Percentiles rank a stretch among this genome's conserved stretches.
These are phyloP conservation scores for Tubosaeta brunneosetosa DNA, from an alignment of 768 basidiomycete genomes.

Conservation along the genomic window DNA sequence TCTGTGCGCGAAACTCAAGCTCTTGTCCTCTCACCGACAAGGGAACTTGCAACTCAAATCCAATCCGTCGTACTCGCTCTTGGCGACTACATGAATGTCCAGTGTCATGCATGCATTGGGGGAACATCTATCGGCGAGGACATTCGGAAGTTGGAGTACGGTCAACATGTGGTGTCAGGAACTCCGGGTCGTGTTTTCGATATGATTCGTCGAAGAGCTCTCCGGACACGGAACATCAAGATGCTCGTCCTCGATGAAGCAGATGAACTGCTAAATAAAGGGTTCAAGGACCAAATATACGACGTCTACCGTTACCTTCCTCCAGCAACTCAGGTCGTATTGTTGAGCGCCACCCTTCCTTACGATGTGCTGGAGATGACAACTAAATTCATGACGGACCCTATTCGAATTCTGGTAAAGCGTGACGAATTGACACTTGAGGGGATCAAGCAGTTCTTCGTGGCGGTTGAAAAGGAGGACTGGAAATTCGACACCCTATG, in stretches of 20 bases:
- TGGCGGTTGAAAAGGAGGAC: slow-evolving; percentile 98
- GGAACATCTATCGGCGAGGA: slow-evolving; percentile 97
- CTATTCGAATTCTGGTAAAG: slow-evolving; percentile 96
- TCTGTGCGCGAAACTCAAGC: slow-evolving; percentile 94
- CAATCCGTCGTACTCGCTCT: slow-evolving; percentile 94
- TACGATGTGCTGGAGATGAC: slow-evolving; percentile 99
- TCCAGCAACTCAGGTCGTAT: slow-evolving; percentile 93
- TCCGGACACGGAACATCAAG: slow-evolving; percentile 96
- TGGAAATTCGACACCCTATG: slow-evolving; percentile 99
- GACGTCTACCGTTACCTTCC: slow-evolving; percentile 98
- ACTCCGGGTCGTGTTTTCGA: slow-evolving; percentile 98
- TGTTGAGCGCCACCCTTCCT: slow-evolving; percentile 93
- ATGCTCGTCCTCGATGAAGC: slow-evolving; percentile 95
- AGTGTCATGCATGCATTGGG: slow-evolving; percentile 97
- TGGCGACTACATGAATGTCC: slow-evolving; percentile 99
- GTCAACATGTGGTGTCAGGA: slow-evolving; percentile 95
- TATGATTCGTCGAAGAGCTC: slow-evolving; percentile 92
- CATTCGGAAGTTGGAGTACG: slow-evolving; percentile 94
- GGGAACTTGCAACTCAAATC: slow-evolving; percentile 98
- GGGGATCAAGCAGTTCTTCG: slow-evolving; percentile 94
- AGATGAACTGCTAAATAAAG: slow-evolving; percentile 94
- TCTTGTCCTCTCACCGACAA: slow-evolving; percentile 94
- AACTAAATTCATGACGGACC: slow-evolving; percentile 99
- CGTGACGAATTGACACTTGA: slow-evolving; percentile 98
- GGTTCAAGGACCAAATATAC: slow-evolving; percentile 99